Percentiles rank a stretch among this genome's conserved stretches.
These are phyloP conservation scores for Gymnopilus dilepis DNA, from an alignment of 768 basidiomycete species.

Conservation along the genomic window DNA sequence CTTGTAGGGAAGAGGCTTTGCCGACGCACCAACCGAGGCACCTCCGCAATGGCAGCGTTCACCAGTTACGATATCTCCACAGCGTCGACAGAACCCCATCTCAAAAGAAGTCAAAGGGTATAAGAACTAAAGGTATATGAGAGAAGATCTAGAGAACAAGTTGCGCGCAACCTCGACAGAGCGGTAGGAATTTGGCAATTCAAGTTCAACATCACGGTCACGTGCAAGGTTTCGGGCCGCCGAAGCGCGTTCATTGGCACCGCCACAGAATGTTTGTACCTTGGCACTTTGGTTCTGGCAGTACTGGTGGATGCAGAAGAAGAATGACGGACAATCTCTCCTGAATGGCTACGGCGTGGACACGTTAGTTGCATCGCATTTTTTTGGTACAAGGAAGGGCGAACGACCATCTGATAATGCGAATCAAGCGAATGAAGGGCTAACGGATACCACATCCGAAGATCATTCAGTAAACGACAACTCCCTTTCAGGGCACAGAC, in stretches of 20 bases:
- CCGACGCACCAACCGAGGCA: conserved; percentile 68
- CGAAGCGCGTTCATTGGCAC: no score
- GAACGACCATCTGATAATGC: background rate
- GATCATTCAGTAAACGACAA: background rate
- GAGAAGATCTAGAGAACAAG: background rate
- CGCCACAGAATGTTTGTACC: background rate
- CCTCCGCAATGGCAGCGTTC: conserved; percentile 84
- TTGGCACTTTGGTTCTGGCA: no score
- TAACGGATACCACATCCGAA: no score
- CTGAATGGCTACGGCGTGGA: conserved; percentile 2
- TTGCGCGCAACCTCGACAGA: background rate
- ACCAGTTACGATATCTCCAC: conserved; percentile 80
- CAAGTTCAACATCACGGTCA: conserved; percentile 3
- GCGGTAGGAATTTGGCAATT: background rate
- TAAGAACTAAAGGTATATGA: background rate
- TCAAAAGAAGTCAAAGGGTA: background rate
- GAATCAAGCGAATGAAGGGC: background rate
- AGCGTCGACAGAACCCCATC: conserved; percentile 88
- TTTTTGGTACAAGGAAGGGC: conserved; percentile 18
- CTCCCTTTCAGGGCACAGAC: background rate
- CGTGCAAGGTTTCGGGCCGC: background rate
- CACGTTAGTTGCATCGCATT: conserved; percentile 19
- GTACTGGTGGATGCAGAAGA: no score
- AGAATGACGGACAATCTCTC: background rate
- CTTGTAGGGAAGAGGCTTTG: background rate